phyloP scores from a whole-genome alignment of 345 rosid species.

The Turnera subulata region DNA sequence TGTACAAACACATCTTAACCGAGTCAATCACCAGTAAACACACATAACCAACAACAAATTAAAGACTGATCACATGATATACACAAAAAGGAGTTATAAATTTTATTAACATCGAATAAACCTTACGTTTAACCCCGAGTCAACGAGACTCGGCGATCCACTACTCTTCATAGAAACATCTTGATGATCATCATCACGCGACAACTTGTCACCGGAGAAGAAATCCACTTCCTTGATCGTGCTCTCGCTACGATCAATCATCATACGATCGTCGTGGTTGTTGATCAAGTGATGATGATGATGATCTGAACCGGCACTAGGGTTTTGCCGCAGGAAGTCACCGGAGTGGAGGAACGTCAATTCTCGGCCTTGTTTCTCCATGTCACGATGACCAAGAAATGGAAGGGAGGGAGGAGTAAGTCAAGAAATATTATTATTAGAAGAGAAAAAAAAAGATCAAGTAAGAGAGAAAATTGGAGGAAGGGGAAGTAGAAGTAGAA shows the following conservation, averaged over 20 bases:
- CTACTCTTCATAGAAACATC: slow-evolving; percentile 7
- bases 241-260: slow-evolving; percentile 22
- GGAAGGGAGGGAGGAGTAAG: slow-evolving; percentile 9
- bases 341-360: slow-evolving; percentile 54
- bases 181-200: slow-evolving; percentile 1
- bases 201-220: slow-evolving; percentile 41
- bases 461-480: neutral
- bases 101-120: neutral
- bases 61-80: no score
- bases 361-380: slow-evolving; percentile 65
- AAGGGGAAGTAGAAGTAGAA: no score
- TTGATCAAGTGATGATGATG: no score
- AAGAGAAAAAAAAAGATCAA: neutral
- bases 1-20: slow-evolving; percentile 16
- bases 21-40: slow-evolving; percentile 6
- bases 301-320: slow-evolving; percentile 19
- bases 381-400: slow-evolving; percentile 24
- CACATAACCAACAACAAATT: neutral
- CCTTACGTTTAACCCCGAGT: slow-evolving; percentile 52
- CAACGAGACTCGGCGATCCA: slow-evolving; percentile 27
- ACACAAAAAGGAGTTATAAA: no score
- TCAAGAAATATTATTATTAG: no score
- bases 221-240: slow-evolving; percentile 75
- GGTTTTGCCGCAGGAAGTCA: slow-evolving; percentile 29
- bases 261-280: no score